A percentile compares a stretch with the other conserved stretches of the same genome.
Evolutionary conservation across 2,329 filamentous ascomycete species (phyloP).

Genomic region (Clarireedia paspali): DNA sequence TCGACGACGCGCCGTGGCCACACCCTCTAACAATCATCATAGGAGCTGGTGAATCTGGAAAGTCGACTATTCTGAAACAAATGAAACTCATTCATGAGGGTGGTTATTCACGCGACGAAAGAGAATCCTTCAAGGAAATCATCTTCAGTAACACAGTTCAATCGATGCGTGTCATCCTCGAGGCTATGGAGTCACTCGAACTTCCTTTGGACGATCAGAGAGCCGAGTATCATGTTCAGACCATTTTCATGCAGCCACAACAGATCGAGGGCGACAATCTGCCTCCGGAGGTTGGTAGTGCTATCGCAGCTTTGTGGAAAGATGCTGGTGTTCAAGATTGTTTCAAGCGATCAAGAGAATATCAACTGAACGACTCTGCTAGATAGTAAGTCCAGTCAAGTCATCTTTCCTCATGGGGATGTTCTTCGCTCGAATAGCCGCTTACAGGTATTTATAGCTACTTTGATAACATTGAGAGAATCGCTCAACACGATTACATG

Average conservation of each 20-base stretch:
- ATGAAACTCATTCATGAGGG: constrained; percentile 99
- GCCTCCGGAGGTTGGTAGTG: constrained; percentile 68
- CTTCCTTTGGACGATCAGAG: constrained; percentile 66
- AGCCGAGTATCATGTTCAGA: constrained; percentile 30
- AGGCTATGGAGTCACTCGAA: constrained; percentile 81
- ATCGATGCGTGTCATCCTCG: constrained; percentile 84
- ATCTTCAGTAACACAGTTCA: constrained; percentile 94
- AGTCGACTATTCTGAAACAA: constrained; percentile 91
- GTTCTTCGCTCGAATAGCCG: neutral
- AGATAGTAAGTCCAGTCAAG: constrained; percentile 62
- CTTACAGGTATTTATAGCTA: constrained; percentile 50
- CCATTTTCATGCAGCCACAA: constrained; percentile 32
- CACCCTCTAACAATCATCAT: constrained; percentile 12
- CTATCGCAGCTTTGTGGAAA: constrained; percentile 76
- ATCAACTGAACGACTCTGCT: constrained; percentile 91
- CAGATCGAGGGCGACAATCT: constrained; percentile 78
- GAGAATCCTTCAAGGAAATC: constrained; percentile 88
- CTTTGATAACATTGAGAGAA: constrained; percentile 68
- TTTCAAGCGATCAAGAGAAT: constrained; percentile 79
- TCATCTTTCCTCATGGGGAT: neutral
- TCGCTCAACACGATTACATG: constrained; percentile 71
- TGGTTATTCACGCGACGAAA: constrained; percentile 94
- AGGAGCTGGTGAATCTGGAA: constrained; percentile 87
- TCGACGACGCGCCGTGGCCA: neutral
- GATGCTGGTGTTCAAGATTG: constrained; percentile 80